Conservation (phyloP, 192 early-diverging fungal species). For the Gigaspora rosea region DNA sequence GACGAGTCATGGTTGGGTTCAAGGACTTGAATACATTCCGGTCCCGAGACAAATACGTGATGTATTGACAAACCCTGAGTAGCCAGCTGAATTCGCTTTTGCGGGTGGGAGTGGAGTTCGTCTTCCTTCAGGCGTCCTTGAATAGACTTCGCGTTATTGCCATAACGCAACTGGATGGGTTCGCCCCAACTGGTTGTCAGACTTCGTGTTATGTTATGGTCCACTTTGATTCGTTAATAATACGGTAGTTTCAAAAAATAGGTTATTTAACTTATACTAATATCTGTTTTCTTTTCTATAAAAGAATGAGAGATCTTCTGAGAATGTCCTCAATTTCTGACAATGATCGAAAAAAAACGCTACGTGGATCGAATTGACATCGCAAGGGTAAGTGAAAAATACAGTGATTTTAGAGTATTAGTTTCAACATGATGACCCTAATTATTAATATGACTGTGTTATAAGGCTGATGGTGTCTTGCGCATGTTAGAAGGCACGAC, state of each 20-base stretch:
- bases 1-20: constrained; percentile 25
- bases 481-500: neutral
- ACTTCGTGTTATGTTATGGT: constrained; percentile 28
- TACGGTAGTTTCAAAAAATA: constrained; percentile 16
- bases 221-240: constrained; percentile 15
- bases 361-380: neutral
- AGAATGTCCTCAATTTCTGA: constrained; percentile 12
- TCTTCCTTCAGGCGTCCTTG: constrained; percentile 26
- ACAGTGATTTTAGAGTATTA: constrained; percentile 4
- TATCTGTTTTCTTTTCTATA: constrained; percentile 24
- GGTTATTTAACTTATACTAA: constrained; percentile 22
- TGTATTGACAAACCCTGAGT: constrained; percentile 32
- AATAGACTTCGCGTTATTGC: constrained; percentile 34
- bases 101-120: constrained; percentile 21
- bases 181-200: constrained; percentile 27
- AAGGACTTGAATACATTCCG: constrained; percentile 33
- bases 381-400: neutral
- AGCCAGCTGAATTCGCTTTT: constrained; percentile 25
- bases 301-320: constrained; percentile 31
- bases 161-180: constrained; percentile 31
- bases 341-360: constrained; percentile 22
- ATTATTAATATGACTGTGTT: constrained; percentile 3
- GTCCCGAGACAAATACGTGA: constrained; percentile 30
- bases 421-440: constrained; percentile 2
- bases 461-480: constrained; percentile 2